These are phyloP conservation scores for Coprinopsis marcescibilis DNA, from an alignment of 768 basidiomycete genomes.

Conservation along the genomic window DNA sequence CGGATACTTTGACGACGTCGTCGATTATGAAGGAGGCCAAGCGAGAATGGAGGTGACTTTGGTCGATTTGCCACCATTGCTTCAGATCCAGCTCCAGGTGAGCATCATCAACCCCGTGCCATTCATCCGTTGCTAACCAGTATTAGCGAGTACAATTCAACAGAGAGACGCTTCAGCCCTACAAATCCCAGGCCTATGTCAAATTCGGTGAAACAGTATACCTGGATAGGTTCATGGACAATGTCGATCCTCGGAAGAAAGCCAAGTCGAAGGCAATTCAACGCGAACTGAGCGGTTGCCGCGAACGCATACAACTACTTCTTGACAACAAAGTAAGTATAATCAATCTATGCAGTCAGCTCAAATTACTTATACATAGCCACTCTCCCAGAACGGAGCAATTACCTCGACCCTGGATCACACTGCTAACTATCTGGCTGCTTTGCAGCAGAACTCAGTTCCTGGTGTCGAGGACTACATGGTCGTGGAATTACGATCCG, in stretches of 20 bases:
- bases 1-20: conserved; percentile 83
- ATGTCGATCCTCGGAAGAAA: conserved; percentile 66
- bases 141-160: conserved; percentile 89
- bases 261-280: conserved; percentile 67
- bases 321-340: conserved; percentile 63
- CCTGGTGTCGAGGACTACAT: conserved; percentile 60
- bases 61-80: conserved; percentile 79
- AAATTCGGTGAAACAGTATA: conserved; percentile 82
- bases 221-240: conserved; percentile 89
- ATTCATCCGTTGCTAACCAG: neutral
- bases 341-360: neutral
- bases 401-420: conserved; percentile 51
- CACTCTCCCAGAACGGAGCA: conserved; percentile 48
- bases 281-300: conserved; percentile 50
- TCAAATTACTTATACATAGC: conserved; percentile 7
- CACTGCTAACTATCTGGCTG: conserved; percentile 52
- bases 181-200: conserved; percentile 95
- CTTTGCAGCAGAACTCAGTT: conserved; percentile 35
- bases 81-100: conserved; percentile 96
- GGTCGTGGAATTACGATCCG: conserved; percentile 42
- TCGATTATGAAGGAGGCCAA: conserved; percentile 83
- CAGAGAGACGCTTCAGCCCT: conserved; percentile 82
- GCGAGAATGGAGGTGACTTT: conserved; percentile 84
- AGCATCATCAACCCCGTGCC: conserved; percentile 14
- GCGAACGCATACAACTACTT: conserved; percentile 64